Evolutionary conservation across 345 rosid genomes (phyloP).

Genomic region (Sisymbrium irio): DNA sequence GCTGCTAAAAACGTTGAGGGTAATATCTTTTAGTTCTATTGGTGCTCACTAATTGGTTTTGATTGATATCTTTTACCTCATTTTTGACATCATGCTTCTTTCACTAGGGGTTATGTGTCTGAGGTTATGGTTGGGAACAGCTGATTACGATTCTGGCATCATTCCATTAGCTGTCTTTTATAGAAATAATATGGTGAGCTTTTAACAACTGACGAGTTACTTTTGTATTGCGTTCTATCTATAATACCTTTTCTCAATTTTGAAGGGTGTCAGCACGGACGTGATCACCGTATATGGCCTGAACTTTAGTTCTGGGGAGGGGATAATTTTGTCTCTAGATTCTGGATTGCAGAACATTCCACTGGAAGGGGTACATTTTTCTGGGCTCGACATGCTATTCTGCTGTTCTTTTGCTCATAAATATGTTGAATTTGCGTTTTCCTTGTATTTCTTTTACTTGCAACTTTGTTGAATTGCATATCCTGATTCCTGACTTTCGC

Average conservation of each 20-base stretch:
- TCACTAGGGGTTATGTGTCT: constrained; percentile 52
- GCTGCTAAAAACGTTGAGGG: constrained; percentile 56
- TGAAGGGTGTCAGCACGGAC: constrained; percentile 63
- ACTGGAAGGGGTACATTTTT: constrained; percentile 57
- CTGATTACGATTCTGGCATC: constrained; percentile 37
- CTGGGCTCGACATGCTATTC: neutral
- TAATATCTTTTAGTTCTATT: constrained; percentile 29
- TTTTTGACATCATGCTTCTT: constrained; percentile 20
- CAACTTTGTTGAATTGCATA: constrained; percentile 7
- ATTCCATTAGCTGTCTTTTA: constrained; percentile 71
- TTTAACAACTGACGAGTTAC: neutral
- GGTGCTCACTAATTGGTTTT: neutral
- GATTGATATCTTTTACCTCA: neutral
- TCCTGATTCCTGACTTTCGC: constrained; percentile 18
- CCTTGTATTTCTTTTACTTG: neutral
- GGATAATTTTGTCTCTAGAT: constrained; percentile 45
- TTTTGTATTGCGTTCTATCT: neutral
- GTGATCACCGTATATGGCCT: constrained; percentile 51
- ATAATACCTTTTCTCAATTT: constrained; percentile 20
- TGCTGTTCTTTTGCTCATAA: neutral
- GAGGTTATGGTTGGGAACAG: constrained; percentile 74
- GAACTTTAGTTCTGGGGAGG: constrained; percentile 45
- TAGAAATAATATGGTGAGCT: constrained; percentile 50
- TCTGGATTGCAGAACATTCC: constrained; percentile 52
- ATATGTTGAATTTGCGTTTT: constrained; percentile 8